phyloP scores from a whole-genome alignment of 2,329 filamentous ascomycete genomes.

The Aureobasidium leucospermi region DNA sequence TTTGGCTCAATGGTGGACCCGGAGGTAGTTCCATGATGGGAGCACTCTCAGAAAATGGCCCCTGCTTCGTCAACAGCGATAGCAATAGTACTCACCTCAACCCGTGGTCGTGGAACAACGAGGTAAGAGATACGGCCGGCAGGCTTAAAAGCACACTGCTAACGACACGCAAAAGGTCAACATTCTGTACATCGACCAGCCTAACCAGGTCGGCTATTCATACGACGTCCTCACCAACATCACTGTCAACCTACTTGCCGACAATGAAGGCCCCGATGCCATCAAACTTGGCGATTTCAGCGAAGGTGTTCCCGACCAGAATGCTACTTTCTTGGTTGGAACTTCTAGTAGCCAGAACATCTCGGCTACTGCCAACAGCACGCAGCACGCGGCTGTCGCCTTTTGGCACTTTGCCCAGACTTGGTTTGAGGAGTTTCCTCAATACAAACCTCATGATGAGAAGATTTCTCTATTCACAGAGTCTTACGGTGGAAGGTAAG shows the following conservation, averaged over 20 bases:
- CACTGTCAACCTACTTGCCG: slow-evolving; percentile 15
- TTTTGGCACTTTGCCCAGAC: slow-evolving; percentile 58
- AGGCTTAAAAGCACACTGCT: neutral
- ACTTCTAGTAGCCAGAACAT: slow-evolving; percentile 52
- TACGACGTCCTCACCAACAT: slow-evolving; percentile 26
- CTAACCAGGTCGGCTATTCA: slow-evolving; percentile 49
- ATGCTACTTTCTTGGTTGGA: slow-evolving; percentile 35
- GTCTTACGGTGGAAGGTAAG: slow-evolving; percentile 54
- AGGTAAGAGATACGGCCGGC: neutral
- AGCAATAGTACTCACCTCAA: slow-evolving; percentile 46
- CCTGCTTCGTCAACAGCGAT: slow-evolving; percentile 48
- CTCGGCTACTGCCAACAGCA: slow-evolving; percentile 23
- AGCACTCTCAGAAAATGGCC: slow-evolving; percentile 44
- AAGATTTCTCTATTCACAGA: slow-evolving; percentile 59
- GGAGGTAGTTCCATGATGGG: slow-evolving; percentile 46
- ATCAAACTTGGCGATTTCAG: slow-evolving; percentile 21
- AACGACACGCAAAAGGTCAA: slow-evolving; percentile 25
- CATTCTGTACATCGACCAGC: slow-evolving; percentile 59
- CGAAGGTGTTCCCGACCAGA: slow-evolving; percentile 30
- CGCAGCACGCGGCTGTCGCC: slow-evolving; percentile 31
- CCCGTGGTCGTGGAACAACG: slow-evolving; percentile 53
- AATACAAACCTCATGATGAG: slow-evolving; percentile 38
- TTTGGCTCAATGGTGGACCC: slow-evolving; percentile 54
- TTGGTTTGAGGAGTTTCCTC: slow-evolving; percentile 33
- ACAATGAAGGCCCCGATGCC: slow-evolving; percentile 10